Evolutionary conservation across 768 basidiomycete genomes (phyloP).

Genomic region (Thelephora ganbajun): DNA sequence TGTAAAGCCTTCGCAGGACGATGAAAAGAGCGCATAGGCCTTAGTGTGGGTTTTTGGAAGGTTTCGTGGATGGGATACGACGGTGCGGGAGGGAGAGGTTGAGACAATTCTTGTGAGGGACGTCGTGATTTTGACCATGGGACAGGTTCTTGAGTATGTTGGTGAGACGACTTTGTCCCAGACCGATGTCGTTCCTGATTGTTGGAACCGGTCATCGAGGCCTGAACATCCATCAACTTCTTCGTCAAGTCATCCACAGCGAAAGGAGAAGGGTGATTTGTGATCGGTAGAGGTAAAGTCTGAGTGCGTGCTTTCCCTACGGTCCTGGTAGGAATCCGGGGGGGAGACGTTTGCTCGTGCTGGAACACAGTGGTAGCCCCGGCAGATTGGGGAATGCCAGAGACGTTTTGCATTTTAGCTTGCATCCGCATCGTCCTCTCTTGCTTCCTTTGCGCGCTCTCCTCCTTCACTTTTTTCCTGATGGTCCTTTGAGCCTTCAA

Average conservation of each 20-base stretch:
- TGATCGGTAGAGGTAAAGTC: slow-evolving; percentile 23
- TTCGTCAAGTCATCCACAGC: slow-evolving; percentile 44
- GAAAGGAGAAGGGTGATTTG: slow-evolving; percentile 23
- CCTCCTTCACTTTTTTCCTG: slow-evolving; percentile 54
- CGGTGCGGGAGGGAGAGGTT: background rate
- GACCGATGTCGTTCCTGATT: too few relatives aligned
- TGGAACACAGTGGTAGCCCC: background rate
- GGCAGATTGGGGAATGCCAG: background rate
- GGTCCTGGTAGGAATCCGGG: slow-evolving; percentile 7
- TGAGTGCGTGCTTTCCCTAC: slow-evolving; percentile 26
- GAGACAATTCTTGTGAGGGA: slow-evolving; percentile 10
- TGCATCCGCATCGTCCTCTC: background rate
- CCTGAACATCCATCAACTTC: slow-evolving; percentile 40
- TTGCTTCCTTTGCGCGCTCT: slow-evolving; percentile 42
- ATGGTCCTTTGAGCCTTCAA: slow-evolving; percentile 73
- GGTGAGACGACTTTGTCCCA: too few relatives aligned
- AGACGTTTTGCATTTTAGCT: background rate
- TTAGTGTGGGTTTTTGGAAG: slow-evolving; percentile 20
- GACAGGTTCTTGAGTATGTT: too few relatives aligned
- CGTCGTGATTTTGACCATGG: slow-evolving; percentile 4
- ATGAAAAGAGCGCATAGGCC: slow-evolving; percentile 50
- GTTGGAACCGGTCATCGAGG: slow-evolving; percentile 8
- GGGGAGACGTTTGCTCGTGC: background rate
- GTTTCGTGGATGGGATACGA: slow-evolving; percentile 4
- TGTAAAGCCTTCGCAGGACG: slow-evolving; percentile 24